These are phyloP conservation scores for Plasmodium yoelii DNA, from an alignment of 169 alveolate species.

Conservation along the genomic window DNA sequence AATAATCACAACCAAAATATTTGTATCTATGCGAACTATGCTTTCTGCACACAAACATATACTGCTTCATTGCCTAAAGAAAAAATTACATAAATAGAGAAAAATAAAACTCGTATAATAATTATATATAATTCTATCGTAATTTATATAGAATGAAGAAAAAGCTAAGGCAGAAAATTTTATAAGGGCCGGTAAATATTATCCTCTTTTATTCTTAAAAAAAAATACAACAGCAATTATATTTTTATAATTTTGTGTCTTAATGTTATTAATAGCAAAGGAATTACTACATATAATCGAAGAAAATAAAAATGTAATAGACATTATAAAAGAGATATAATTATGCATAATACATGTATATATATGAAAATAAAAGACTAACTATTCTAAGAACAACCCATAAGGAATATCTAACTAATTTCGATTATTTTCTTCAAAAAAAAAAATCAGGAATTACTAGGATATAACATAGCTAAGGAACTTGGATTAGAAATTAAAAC, in stretches of 20 bases:
- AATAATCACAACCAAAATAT: too few species aligned
- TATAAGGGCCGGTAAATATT: constrained; percentile 5
- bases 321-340: background rate
- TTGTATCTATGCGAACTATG: too few species aligned
- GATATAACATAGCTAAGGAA: background rate
- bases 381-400: background rate
- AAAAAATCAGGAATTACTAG: constrained; percentile 32
- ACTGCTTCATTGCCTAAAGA: background rate
- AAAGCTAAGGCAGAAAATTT: constrained; percentile 4
- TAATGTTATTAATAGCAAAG: constrained; percentile 37
- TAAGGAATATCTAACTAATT: background rate
- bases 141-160: background rate
- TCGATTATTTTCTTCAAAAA: background rate
- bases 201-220: background rate
- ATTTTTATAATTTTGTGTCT: too few species aligned
- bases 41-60: too few species aligned
- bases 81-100: constrained; percentile 7
- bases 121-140: too few species aligned
- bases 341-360: background rate
- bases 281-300: constrained; percentile 35
- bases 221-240: too few species aligned
- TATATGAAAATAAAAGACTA: background rate
- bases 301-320: constrained; percentile 37
- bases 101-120: background rate
- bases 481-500: constrained; percentile 22